Conservation (phyloP, 352 stramenopile species). For the Globisporangium ultimum region DNA sequence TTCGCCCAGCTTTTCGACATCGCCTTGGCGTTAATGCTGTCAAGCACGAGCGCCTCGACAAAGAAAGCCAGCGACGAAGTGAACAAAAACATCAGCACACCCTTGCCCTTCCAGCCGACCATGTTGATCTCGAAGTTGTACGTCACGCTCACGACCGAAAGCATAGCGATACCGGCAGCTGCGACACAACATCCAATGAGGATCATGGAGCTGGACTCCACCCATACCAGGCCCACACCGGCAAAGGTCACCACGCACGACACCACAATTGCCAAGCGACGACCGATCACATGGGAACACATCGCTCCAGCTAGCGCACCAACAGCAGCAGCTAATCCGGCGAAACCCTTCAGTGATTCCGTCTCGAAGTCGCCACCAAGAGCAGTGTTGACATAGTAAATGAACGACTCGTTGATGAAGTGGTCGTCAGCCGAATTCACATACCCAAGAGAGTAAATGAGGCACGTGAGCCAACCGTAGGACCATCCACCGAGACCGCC, state of each 20-base stretch:
- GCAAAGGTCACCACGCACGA: constrained; percentile 59
- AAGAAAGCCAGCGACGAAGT: constrained; percentile 68
- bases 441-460: constrained; percentile 81
- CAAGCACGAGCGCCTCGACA: constrained; percentile 68
- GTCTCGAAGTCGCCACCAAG: constrained; percentile 45
- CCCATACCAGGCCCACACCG: constrained; percentile 64
- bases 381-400: constrained; percentile 69
- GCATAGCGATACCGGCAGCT: constrained; percentile 71
- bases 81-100: constrained; percentile 82
- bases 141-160: constrained; percentile 66
- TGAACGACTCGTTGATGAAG: constrained; percentile 84
- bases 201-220: constrained; percentile 63
- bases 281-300: constrained; percentile 58
- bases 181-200: constrained; percentile 66
- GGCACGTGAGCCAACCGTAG: constrained; percentile 77
- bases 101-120: constrained; percentile 84
- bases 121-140: constrained; percentile 90
- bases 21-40: constrained; percentile 66
- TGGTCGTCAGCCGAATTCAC: constrained; percentile 69
- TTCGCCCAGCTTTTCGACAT: constrained; percentile 65
- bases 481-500: constrained; percentile 67
- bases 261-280: constrained; percentile 56
- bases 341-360: constrained; percentile 73
- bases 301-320: constrained; percentile 47
- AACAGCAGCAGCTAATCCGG: constrained; percentile 42